phyloP scores from a whole-genome alignment of 176 grass and related monocot genomes.

The Carex kokanica region DNA sequence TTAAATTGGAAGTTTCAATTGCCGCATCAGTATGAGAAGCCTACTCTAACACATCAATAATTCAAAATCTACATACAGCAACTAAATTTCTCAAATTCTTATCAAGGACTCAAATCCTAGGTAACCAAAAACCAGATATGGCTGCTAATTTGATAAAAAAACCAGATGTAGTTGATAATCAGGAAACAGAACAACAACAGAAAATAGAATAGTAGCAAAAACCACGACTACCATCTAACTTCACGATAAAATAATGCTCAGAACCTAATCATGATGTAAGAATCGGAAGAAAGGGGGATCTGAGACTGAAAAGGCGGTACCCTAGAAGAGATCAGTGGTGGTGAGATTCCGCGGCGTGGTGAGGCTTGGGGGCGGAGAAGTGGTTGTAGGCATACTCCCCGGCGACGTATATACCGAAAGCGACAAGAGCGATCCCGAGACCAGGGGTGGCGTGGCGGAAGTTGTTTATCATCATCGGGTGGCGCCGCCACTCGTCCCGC shows the following conservation, averaged over 20 bases:
- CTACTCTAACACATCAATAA: background rate
- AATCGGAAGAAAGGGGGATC: background rate
- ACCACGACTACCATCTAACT: background rate
- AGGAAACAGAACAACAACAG: background rate
- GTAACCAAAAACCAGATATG: background rate
- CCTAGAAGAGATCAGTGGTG: background rate
- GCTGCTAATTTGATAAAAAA: background rate
- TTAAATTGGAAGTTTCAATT: background rate
- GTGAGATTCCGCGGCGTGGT: slow-evolving; percentile 38
- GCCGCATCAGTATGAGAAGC: background rate
- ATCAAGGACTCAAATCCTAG: background rate
- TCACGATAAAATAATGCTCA: background rate
- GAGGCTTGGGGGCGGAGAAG: slow-evolving; percentile 39
- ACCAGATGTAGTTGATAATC: background rate
- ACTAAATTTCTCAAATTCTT: background rate
- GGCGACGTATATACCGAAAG: slow-evolving; percentile 91
- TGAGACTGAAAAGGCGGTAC: background rate
- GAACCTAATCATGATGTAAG: background rate
- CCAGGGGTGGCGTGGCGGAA: slow-evolving; percentile 73
- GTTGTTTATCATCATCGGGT: slow-evolving; percentile 75
- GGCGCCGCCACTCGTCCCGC: slow-evolving; percentile 85
- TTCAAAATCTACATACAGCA: background rate
- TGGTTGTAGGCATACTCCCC: slow-evolving; percentile 86
- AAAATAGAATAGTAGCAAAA: background rate
- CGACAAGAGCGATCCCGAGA: slow-evolving; percentile 90